A percentile compares a stretch with the other conserved stretches of the same genome.
Conservation (phyloP, 768 basidiomycete species). For the Coprinopsis cinerea region DNA sequence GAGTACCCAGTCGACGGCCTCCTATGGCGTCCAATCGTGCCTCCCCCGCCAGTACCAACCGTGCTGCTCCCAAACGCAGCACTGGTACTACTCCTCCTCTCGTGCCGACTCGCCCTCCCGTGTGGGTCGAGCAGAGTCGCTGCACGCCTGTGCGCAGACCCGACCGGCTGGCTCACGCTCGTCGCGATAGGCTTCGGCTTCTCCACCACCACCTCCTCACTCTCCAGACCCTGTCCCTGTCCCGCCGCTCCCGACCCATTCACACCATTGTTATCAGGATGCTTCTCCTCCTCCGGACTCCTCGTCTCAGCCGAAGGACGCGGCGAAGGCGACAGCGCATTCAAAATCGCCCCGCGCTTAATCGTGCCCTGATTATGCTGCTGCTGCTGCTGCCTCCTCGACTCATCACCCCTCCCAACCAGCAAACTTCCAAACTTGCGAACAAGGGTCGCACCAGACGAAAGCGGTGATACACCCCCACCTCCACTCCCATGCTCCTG, state of each 20-base stretch:
- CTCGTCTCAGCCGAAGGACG: conserved; percentile 27
- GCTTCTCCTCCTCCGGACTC: conserved; percentile 23
- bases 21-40: conserved; percentile 62
- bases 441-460: conserved; percentile 67
- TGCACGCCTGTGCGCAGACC: conserved; percentile 61
- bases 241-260: conserved; percentile 23
- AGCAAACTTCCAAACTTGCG: conserved; percentile 72
- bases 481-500: conserved; percentile 25
- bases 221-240: conserved; percentile 3
- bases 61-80: conserved; percentile 41
- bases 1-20: conserved; percentile 67
- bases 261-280: conserved; percentile 19
- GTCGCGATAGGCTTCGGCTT: conserved; percentile 17
- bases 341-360: conserved; percentile 1
- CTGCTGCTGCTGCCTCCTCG: conserved; percentile 31
- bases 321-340: conserved; percentile 14
- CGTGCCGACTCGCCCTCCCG: conserved; percentile 57
- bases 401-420: conserved; percentile 36
- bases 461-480: conserved; percentile 32
- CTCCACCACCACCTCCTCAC: conserved; percentile 12
- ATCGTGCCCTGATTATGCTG: conserved; percentile 41
- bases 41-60: conserved; percentile 27
- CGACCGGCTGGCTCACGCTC: conserved; percentile 53
- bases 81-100: conserved; percentile 73
- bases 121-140: conserved; percentile 73